These are phyloP conservation scores for Ustilago loliicola DNA, from an alignment of 1,284 basidiomycete genomes.

Conservation along the genomic window DNA sequence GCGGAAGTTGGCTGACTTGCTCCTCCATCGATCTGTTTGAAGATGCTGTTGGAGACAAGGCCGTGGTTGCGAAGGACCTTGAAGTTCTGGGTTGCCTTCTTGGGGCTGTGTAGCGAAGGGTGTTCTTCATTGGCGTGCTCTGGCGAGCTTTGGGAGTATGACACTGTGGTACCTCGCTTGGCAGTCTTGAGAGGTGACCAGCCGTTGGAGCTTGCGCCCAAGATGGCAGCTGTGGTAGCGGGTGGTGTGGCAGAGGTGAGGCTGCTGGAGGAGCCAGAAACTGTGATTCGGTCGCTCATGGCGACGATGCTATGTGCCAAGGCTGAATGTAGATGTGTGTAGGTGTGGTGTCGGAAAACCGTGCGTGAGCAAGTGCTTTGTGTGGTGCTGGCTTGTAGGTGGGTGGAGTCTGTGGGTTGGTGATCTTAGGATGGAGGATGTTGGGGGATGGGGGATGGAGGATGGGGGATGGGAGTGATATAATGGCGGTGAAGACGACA, in stretches of 20 bases:
- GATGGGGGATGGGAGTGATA: neutral
- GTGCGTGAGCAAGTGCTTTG: neutral
- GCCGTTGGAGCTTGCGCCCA: conserved; percentile 60
- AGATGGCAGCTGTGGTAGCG: conserved; percentile 56
- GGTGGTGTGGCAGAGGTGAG: conserved; percentile 34
- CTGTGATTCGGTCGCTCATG: conserved; percentile 32
- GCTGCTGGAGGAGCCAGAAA: conserved; percentile 19
- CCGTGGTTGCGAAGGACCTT: conserved; percentile 57
- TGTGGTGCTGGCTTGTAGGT: neutral
- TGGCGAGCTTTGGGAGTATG: conserved; percentile 37
- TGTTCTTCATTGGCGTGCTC: conserved; percentile 38
- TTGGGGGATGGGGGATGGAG: neutral
- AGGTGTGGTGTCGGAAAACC: neutral
- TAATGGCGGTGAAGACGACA: neutral
- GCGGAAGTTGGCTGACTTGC: conserved; percentile 18
- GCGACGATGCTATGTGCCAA: conserved; percentile 7
- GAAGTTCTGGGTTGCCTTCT: conserved; percentile 51
- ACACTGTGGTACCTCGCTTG: conserved; percentile 36
- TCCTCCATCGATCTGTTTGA: conserved; percentile 47
- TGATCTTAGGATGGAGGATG: neutral
- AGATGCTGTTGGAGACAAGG: conserved; percentile 65
- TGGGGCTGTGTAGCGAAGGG: conserved; percentile 47
- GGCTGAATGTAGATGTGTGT: neutral
- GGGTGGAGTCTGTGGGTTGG: neutral
- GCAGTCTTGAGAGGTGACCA: conserved; percentile 58